Evolutionary conservation across 2,329 filamentous ascomycete genomes (phyloP).

Genomic region (Coniella lustricola): DNA sequence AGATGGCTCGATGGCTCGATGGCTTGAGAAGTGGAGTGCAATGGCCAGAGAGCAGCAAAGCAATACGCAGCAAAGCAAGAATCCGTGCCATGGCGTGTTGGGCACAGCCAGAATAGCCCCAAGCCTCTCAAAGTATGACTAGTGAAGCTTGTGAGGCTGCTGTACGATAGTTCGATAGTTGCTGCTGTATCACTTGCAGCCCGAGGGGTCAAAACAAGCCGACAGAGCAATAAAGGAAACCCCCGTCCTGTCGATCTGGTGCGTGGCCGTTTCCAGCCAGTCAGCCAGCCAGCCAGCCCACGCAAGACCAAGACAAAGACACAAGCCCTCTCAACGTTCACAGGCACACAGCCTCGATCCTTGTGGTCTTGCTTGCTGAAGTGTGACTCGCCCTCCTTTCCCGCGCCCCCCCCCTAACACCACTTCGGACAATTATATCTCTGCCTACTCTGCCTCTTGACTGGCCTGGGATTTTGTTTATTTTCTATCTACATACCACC

Average conservation of each 20-base stretch:
- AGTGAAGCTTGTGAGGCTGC: too few relatives aligned
- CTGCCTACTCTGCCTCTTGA: too few relatives aligned
- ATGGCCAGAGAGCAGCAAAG: too few relatives aligned
- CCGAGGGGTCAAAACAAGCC: neutral
- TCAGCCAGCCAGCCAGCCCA: neutral
- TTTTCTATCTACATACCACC: constrained; percentile 1
- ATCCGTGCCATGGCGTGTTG: neutral
- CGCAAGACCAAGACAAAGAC: neutral
- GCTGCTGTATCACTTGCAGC: neutral
- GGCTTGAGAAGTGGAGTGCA: too few relatives aligned
- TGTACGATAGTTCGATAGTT: too few relatives aligned
- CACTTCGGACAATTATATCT: neutral
- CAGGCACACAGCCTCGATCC: neutral
- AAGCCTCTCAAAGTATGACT: too few relatives aligned
- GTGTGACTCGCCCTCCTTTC: neutral
- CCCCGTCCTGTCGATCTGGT: constrained; percentile 7
- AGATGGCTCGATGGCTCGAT: too few relatives aligned
- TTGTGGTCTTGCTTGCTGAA: neutral
- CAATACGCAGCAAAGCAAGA: too few relatives aligned
- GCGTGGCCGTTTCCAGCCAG: neutral
- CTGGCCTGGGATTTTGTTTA: too few relatives aligned
- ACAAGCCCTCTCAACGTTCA: neutral
- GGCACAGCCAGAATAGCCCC: neutral
- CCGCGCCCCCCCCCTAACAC: neutral
- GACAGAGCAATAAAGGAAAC: neutral